Percentiles rank a stretch among this genome's conserved stretches.
Conservation (phyloP, 1,284 basidiomycete genomes). For the Peniophora sp. region DNA sequence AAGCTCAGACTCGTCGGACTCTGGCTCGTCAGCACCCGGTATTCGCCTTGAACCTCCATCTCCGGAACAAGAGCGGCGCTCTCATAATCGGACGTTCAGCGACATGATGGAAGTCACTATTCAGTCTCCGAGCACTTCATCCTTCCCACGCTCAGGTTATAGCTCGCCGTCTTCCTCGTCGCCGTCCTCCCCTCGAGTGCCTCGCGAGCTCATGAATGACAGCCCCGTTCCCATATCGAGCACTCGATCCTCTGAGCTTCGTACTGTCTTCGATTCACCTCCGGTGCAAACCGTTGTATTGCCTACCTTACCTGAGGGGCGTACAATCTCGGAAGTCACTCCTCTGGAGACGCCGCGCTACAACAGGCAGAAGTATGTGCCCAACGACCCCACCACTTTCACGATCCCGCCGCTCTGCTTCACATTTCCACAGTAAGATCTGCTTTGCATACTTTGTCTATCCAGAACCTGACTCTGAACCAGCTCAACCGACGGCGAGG, state of each 20-base stretch:
- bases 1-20: too few relatives aligned
- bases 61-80: background rate
- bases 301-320: too few relatives aligned
- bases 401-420: background rate
- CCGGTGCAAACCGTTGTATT: too few relatives aligned
- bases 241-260: too few relatives aligned
- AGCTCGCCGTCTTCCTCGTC: background rate
- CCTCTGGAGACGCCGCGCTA: too few relatives aligned
- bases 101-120: background rate
- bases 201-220: background rate
- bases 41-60: background rate
- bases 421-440: background rate
- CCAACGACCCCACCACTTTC: background rate
- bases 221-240: background rate
- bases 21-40: background rate
- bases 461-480: background rate
- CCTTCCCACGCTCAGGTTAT: background rate
- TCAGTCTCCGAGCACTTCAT: background rate
- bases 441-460: background rate
- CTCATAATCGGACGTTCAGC: background rate
- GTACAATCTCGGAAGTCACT: too few relatives aligned
- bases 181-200: background rate
- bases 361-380: too few relatives aligned
- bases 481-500: background rate
- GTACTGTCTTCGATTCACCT: too few relatives aligned